Percentiles rank a stretch among this genome's conserved stretches.
Evolutionary conservation across 805 yeast genomes (phyloP).

Genomic region (Wickerhamiella spandovensis): DNA sequence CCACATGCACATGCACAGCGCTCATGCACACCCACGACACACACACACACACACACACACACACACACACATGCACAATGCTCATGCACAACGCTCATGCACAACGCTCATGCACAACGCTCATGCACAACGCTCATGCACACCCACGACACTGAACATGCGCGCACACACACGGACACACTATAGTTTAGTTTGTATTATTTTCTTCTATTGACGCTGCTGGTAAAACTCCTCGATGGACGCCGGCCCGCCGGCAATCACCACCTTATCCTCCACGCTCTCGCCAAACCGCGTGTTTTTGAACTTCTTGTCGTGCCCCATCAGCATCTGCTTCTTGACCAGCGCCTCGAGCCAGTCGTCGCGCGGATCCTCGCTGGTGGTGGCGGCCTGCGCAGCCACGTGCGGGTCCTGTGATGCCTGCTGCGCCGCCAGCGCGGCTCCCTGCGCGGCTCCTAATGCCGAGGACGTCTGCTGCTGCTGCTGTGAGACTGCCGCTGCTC

Average conservation of each 20-base stretch:
- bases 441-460: conserved; percentile 16
- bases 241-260: conserved; percentile 17
- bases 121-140: too few relatives aligned
- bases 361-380: background rate
- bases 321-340: conserved; percentile 22
- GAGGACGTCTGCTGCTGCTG: conserved; percentile 11
- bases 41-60: too few relatives aligned
- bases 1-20: too few relatives aligned
- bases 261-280: background rate
- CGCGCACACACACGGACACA: too few relatives aligned
- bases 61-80: too few relatives aligned
- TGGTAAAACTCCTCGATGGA: conserved; percentile 8
- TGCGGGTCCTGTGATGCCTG: conserved; percentile 12
- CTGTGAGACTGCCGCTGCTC: conserved; percentile 13
- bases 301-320: conserved; percentile 25
- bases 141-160: background rate
- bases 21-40: too few relatives aligned
- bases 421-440: conserved; percentile 16
- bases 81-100: too few relatives aligned
- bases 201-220: background rate
- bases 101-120: too few relatives aligned
- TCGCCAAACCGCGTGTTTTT: conserved; percentile 21
- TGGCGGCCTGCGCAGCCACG: conserved; percentile 5
- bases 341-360: conserved; percentile 25
- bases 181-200: background rate